Base-by-base conservation (phyloP, 805 yeast genomes). In the Metschnikowia koreensis region DNA sequence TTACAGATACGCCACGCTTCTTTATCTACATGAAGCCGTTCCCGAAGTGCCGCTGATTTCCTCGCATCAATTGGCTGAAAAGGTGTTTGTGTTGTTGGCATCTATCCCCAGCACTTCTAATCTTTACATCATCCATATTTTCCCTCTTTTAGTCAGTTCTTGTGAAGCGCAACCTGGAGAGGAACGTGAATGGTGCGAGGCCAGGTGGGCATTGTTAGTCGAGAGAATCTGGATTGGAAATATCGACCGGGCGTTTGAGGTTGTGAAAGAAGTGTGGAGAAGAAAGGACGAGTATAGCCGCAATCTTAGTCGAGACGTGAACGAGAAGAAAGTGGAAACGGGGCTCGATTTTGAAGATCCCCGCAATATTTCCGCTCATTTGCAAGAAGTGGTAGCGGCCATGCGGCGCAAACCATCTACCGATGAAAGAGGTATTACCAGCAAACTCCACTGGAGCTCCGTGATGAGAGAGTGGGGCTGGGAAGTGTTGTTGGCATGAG, bases 381-480 rank as follows among this genome's bases (percentile, higher is more conserved):
- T 75, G 7, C 65, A 71, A 41, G 78, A 75, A 16, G 68, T 73
- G 13, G 73, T 76, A 62, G 74, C 76, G 28, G 76, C 72, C 36
- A 60, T 66, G 17, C 69, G 66, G 48, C 71, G 64, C 37, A 66
- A 68, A 11, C 64, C 57, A 3, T 61, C 60, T n/a, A 70, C 69
- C 12, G 75, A 71, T 34, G 58, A 64, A 16, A 57, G 56, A 29
- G 78, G 79, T 1, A 70, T 82, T 40, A 69, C 71, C 44, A 75
- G 81, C 31, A 73, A 79, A 68, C 66, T 82, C 7, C 89, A 85
- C 64, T 85, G 90, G 90, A 80, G 82, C 50, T 69, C 80, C 0
- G 82, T 85, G 13, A 85, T 85, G 89, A 77, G 80, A 58, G 89
- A 85, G 56, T 84, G 90, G 89, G 83, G 83, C 0, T 83, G 89